Base-by-base conservation (phyloP, 2,329 filamentous ascomycete genomes). In the Fusarium fujikuroi region DNA sequence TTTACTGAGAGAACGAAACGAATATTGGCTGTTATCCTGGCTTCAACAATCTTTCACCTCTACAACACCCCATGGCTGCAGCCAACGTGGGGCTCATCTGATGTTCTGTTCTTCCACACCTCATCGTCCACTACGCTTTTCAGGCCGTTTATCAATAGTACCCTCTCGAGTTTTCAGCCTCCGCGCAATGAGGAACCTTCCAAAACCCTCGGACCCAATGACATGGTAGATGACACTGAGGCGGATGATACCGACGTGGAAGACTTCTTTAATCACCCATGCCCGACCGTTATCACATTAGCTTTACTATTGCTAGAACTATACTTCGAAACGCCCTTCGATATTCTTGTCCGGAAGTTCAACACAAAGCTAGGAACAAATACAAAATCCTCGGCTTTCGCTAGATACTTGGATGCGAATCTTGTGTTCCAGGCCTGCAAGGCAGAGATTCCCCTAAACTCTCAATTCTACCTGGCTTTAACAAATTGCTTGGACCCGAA, bases 71-170 rank as follows among this genome's bases (percentile, higher is more conserved):
- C 40, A 0, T 42, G 40, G 40, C 0, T 42, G 1, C 14, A 11
- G 6, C 0, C 15, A 42, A 42, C 40, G 3, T 42, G 40, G 40
- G 40, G 40, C 0, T 5, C n/a, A 16, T 0, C 40, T 23, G n/a
- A 42, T 0, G 0, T 42, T 16, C 1, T 42, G 1, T 42, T 42
- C n/a, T 42, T 42, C 0, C 40, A 0, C 15, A 42, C 3, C 0
- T 10, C 40, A 16, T 23, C 40, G 1, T 42, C 0, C n/a, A 0
- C 9, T 0, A 42, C 0, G 1, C 0, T 16, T 7, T 42, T 42
- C n/a, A 23, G 0, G 40, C 40, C 40, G 1, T 42, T 42, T 4
- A 42, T 42, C n/a, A 23, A 42, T 0, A 23, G 0, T n/a, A 0
- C 5, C 1, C 39, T 40, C 8, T 0, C 12, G 6, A 7, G 9